Evolutionary conservation across 805 yeast species (phyloP), one percentile per base, ranked within the genome.

Genomic region (Wickerhamiella slavikovae): DNA sequence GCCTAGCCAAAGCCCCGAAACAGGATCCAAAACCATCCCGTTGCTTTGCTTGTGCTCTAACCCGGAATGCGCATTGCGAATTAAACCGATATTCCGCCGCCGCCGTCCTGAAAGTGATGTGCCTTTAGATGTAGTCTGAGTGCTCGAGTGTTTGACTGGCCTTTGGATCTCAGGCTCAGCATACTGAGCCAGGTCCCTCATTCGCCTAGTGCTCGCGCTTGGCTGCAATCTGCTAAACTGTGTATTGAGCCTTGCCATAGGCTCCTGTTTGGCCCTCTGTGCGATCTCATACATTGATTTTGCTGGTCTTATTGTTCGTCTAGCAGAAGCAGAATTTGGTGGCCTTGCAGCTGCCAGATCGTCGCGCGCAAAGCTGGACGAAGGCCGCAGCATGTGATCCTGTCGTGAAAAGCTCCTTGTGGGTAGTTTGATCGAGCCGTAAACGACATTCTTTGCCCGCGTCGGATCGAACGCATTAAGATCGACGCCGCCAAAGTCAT

Each of bases 21-120:
- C 29, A 4, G 46, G 45, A 31, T 43, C 40, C 17, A 42, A 35
- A 3, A 36, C 40, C 47, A 43, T 43, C n/a, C 47, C 47, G 18
- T 40, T 36, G 17, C 32, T 34, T 21, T 37, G 41, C 22, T 36
- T 40, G 10, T 26, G 28, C 11, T 29, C 22, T 8, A 25, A 7
- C 13, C 17, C 10, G 8, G 27, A 24, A 5, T 24, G 25, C 3
- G 42, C 38, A 27, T 39, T 36, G 15, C 38, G 28, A 19, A 41
- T 41, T 9, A 39, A 29, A 3, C 33, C 33, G 8, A 30, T 22
- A 5, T 30, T 30, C 3, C 33, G 27, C 16, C 23, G 17, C 13
- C 33, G 29, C 15, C 33, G 29, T 15, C 19, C 19, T 9, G 17
- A 24, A 3, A 30, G 29, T 9, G 25, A 20, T 14, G 15, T 15